Base-by-base conservation (phyloP, 1,284 basidiomycete genomes). In the Pseudozyma sp. region DNA sequence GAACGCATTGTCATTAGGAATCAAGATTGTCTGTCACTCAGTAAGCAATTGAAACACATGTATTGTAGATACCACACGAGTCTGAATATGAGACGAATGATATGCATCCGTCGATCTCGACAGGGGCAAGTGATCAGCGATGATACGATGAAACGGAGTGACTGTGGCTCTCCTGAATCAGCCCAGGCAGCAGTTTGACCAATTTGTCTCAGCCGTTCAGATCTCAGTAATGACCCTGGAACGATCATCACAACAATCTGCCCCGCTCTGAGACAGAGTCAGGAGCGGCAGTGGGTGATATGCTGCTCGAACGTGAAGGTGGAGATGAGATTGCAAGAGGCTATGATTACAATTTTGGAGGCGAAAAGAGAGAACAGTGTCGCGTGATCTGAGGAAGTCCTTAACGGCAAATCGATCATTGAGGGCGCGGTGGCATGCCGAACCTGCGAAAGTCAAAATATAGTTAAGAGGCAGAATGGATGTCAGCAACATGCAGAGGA, bases 401-500 rank as follows among this genome's bases (percentile, higher is more conserved):
- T 5, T 6, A 25, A 16, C 35, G 36, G 44, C 16, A 21, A 25
- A 19, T n/a, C 11, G 19, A 47, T 69, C 42, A 74, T 66, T 74
- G 71, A 12, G 72, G 72, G 18, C 72, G 68, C 7, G 72, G 72
- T 11, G 72, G 72, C 63, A 75, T 75, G 31, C 72, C 72, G 31
- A 59, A 74, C 38, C 71, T 74, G 66, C 31, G 8, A 10, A 44
- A 2, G 21, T 14, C 16, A 34, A 21, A 11, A 45, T 18, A 9
- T 49, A 16, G 34, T 11, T 13, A 52, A 12, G 31, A 2, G 11
- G 49, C 8, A 47, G 3, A 34, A 19, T 10, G 14, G 9, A 10
- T 16, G 50, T 62, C 50, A 62, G 59, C 35, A 31, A 18, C 10
- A 10, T 5, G 47, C 44, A 19, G 7, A n/a, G 14, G 18, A 5